phyloP scores from a whole-genome alignment of 2,329 filamentous ascomycete species.

The Trichoderma semiorbis region DNA sequence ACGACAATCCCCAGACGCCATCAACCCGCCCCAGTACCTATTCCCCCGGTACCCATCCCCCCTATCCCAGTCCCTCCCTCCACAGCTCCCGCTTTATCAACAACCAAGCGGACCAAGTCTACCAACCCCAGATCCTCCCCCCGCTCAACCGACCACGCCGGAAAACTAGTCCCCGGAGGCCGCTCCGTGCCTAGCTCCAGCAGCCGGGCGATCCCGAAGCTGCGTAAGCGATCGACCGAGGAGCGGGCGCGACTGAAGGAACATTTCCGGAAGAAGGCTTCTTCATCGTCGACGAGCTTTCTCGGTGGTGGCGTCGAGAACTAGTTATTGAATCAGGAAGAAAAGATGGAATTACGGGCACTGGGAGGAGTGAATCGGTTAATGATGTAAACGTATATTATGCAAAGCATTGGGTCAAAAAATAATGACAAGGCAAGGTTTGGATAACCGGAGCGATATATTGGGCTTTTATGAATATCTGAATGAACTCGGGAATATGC shows the following conservation, averaged over 20 bases:
- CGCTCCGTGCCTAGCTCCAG: constrained; percentile 18
- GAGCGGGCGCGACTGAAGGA: constrained; percentile 27
- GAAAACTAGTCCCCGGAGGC: constrained; percentile 21
- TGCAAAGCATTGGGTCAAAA: not conserved
- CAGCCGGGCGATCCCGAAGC: constrained; percentile 17
- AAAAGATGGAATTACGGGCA: not conserved
- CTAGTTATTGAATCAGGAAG: not conserved
- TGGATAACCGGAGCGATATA: not conserved
- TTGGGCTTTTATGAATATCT: not conserved
- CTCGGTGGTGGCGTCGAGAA: not conserved
- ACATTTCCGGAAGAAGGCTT: constrained; percentile 26
- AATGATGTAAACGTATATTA: not conserved
- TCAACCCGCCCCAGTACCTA: not conserved
- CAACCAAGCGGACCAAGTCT: constrained; percentile 17
- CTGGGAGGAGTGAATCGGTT: not conserved
- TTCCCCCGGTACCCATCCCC: not conserved
- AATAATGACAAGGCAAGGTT: not conserved
- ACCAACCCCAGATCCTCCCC: constrained; percentile 15
- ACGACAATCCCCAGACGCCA: constrained; percentile 20
- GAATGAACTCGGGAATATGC: not conserved
- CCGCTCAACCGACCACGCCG: constrained; percentile 25
- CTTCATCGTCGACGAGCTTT: not conserved
- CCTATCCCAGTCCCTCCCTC: not conserved
- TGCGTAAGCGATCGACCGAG: constrained; percentile 22
- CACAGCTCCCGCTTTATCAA: not conserved